Base-by-base conservation (phyloP, 164 flowering plant genomes). In the Malania oleifera region DNA sequence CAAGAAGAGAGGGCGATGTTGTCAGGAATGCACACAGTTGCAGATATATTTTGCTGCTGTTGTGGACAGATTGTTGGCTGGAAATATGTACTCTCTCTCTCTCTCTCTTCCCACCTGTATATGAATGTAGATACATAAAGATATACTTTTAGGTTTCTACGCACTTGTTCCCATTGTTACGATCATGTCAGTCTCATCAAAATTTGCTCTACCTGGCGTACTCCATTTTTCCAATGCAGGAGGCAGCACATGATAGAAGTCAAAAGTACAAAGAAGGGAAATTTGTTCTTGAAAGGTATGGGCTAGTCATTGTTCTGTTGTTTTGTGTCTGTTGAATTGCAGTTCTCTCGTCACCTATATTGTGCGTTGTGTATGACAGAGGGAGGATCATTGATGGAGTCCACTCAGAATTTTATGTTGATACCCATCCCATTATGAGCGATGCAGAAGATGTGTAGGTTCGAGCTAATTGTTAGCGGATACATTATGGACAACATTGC, bases 21-120 rank as follows among this genome's bases (percentile, higher is more conserved):
- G 25, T 85, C 97, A 24, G 97, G 97, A 37, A 61, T 87, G 84
- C 97, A 89, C 57, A 85, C 83, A 28, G 92, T 89, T 2, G 86
- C 84, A 13, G 97, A 89, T 68, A 76, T 87, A 69, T 89, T 80
- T 59, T 89, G 97, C 74, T 85, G 95, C 79, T 75, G 75, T 62
- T 89, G 97, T 63, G 97, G 97, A 48, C 92, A 85, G 65, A 83
- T 82, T 28, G 82, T 85, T 60, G 97, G 97, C 61, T 89, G 95
- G 97, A 89, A 89, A 89, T 89, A 89, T 70, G 97, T 89, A 80
- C 27, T 48, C 35, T 59, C 69, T 61, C 67, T 56, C 53, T 56
- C 64, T 57, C 51, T 63, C 50, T 63, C 56, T 57, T 39, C 35
- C 23, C 46, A n/a, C 49, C 35, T 31, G 35, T 31, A 9, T 31